A percentile compares a stretch with the other conserved stretches of the same genome.
phyloP scores from a whole-genome alignment of 495 filamentous ascomycete genomes.

The Neurospora discreta region DNA sequence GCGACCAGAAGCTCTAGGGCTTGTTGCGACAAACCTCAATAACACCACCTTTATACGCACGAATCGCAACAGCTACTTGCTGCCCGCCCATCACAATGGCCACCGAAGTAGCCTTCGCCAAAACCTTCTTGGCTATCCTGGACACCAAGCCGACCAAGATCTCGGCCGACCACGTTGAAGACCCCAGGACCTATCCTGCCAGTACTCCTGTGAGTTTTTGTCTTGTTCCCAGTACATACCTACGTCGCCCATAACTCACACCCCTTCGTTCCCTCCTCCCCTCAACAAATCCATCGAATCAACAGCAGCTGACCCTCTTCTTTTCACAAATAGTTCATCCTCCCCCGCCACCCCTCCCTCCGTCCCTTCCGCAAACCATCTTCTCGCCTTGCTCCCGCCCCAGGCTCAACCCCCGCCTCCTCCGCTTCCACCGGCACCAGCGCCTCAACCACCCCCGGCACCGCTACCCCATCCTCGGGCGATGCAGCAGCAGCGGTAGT shows the following conservation, averaged over 20 bases:
- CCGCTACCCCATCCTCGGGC: background rate
- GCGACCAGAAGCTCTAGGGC: background rate
- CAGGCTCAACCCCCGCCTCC: background rate
- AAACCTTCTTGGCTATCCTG: conserved; percentile 67
- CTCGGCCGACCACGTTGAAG: conserved; percentile 72
- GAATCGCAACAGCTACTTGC: background rate
- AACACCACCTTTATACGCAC: background rate
- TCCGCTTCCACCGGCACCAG: background rate
- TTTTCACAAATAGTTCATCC: conserved; percentile 26
- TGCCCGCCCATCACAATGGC: conserved; percentile 6
- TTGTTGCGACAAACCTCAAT: background rate
- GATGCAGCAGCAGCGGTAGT: conserved; percentile 18
- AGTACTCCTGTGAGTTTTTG: conserved; percentile 52
- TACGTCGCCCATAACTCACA: background rate
- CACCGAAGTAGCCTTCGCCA: conserved; percentile 73
- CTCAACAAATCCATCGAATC: background rate
- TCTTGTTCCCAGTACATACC: background rate
- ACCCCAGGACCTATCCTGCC: conserved; percentile 60
- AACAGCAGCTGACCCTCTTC: background rate
- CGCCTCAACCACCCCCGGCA: background rate
- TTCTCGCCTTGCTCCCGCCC: background rate
- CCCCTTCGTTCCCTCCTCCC: background rate
- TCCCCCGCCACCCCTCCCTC: conserved; percentile 30
- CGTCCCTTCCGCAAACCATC: conserved; percentile 7
- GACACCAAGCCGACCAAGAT: conserved; percentile 69